A percentile compares a stretch with the other conserved stretches of the same genome.
Conservation (phyloP, 163 green algal genomes). For the Coccomyxa subellipsoidea region DNA sequence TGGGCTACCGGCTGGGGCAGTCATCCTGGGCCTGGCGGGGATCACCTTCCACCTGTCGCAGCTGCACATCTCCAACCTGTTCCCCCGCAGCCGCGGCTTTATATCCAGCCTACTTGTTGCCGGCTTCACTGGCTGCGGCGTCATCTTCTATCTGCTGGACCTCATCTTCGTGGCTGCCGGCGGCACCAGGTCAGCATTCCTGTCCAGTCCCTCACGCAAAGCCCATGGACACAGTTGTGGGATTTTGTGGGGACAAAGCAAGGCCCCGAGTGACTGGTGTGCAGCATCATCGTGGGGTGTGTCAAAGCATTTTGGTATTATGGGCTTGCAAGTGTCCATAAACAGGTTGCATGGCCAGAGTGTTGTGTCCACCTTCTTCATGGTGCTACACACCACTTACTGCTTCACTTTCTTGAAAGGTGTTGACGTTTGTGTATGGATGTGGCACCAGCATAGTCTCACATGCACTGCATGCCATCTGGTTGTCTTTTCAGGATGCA, state of each 20-base stretch:
- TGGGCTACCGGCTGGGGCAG: constrained; percentile 14
- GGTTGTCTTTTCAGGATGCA: too few species aligned
- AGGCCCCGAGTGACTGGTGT: too few species aligned
- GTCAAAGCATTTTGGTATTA: too few species aligned
- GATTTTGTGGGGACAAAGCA: neutral
- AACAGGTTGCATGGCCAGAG: too few species aligned
- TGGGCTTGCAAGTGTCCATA: too few species aligned
- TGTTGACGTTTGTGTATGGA: too few species aligned
- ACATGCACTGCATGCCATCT: too few species aligned
- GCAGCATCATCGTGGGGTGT: too few species aligned
- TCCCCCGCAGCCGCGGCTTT: constrained; percentile 39
- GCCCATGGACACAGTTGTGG: neutral
- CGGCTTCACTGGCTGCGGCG: constrained; percentile 59
- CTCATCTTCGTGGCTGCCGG: constrained; percentile 41
- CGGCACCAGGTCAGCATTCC: constrained; percentile 14
- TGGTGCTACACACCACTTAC: too few species aligned
- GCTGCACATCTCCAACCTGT: constrained; percentile 58
- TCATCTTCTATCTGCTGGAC: constrained; percentile 60
- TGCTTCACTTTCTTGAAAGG: too few species aligned
- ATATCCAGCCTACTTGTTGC: constrained; percentile 51
- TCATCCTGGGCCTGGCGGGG: constrained; percentile 53
- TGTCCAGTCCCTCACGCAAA: neutral
- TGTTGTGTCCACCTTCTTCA: too few species aligned
- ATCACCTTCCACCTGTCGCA: constrained; percentile 66
- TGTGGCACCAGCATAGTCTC: too few species aligned